phyloP scores from a whole-genome alignment of 768 basidiomycete genomes.

The Macrolepiota dolichaula region DNA sequence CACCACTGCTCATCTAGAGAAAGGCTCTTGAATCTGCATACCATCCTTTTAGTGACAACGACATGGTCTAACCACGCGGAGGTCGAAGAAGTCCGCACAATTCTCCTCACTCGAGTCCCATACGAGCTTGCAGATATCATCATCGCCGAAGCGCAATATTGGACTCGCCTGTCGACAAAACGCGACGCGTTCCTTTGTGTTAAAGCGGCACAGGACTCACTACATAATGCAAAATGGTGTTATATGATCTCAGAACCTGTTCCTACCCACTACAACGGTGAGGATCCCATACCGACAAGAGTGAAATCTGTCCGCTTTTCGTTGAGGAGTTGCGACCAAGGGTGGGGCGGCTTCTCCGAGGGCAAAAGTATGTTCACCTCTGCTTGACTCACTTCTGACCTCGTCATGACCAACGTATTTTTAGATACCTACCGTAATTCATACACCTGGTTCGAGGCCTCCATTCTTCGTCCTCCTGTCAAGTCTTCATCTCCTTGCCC shows the following conservation, averaged over 20 bases:
- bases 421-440: conserved; percentile 27
- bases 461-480: conserved; percentile 19
- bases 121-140: conserved; percentile 17
- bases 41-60: neutral
- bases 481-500: neutral
- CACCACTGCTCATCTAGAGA: neutral
- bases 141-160: conserved; percentile 17
- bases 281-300: neutral
- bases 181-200: neutral
- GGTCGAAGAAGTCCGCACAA: conserved; percentile 5
- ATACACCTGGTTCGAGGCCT: conserved; percentile 31
- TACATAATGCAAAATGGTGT: conserved; percentile 9
- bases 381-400: neutral
- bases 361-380: conserved; percentile 16
- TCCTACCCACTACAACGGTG: neutral
- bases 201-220: neutral
- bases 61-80: conserved; percentile 2
- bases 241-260: conserved; percentile 17
- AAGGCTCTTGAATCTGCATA: neutral
- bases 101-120: conserved; percentile 12
- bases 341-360: conserved; percentile 25
- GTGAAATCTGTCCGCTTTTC: conserved; percentile 18
- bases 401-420: neutral
- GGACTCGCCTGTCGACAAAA: conserved; percentile 13
- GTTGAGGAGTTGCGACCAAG: conserved; percentile 26